Evolutionary conservation across 208 protist species (phyloP).

Genomic region (Crithidia thermophila): DNA sequence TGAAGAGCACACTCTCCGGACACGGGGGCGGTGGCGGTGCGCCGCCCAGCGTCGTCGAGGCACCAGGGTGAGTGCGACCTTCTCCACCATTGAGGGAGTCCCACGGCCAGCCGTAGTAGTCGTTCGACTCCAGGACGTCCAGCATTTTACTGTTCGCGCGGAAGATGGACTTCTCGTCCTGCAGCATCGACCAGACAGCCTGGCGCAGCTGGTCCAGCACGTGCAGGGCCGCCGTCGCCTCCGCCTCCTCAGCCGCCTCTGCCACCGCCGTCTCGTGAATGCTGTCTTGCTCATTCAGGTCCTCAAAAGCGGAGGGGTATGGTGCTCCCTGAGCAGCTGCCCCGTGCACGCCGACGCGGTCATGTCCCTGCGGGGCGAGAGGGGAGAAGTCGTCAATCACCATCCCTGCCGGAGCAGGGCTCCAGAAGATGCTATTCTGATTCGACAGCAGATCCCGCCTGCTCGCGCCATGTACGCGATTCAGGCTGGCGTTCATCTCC

Average conservation of each 20-base stretch:
- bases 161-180: slow-evolving; percentile 28
- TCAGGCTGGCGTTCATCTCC: slow-evolving; percentile 8
- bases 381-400: slow-evolving; percentile 9
- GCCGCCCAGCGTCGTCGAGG: neutral
- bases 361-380: neutral
- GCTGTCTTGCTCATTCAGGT: slow-evolving; percentile 10
- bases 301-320: slow-evolving; percentile 9
- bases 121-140: slow-evolving; percentile 19
- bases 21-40: neutral
- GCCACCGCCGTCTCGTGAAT: neutral
- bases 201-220: slow-evolving; percentile 34
- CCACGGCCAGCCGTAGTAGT: slow-evolving; percentile 9
- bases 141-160: slow-evolving; percentile 15
- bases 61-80: neutral
- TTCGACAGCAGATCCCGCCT: slow-evolving; percentile 7
- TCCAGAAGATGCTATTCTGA: slow-evolving; percentile 30
- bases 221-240: slow-evolving; percentile 4
- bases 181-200: slow-evolving; percentile 35
- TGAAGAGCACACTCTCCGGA: slow-evolving; percentile 1
- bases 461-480: neutral
- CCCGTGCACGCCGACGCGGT: neutral
- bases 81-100: neutral
- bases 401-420: slow-evolving; percentile 3
- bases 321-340: neutral
- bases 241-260: slow-evolving; percentile 16